Conservation (phyloP, 129 eudicot species). For the Smallanthus sonchifolius region DNA sequence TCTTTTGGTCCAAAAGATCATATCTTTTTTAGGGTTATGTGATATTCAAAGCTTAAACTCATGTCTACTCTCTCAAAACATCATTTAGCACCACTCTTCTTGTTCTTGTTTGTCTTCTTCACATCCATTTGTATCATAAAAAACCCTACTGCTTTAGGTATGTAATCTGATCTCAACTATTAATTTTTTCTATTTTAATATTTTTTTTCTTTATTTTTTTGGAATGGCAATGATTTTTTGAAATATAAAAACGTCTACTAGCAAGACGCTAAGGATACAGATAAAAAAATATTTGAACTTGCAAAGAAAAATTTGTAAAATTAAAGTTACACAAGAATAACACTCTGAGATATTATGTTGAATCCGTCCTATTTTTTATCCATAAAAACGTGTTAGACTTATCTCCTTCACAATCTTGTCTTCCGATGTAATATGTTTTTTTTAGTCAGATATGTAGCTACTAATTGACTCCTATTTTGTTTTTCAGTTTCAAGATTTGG, state of each 20-base stretch:
- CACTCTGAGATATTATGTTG: too few species aligned
- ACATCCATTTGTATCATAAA: slow-evolving; percentile 11
- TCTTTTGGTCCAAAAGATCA: slow-evolving; percentile 13
- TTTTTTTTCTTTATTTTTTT: not conserved
- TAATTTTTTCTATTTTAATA: not conserved
- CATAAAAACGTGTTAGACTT: too few species aligned
- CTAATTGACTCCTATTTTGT: not conserved
- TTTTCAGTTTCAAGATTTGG: slow-evolving; percentile 24
- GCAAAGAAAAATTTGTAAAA: too few species aligned
- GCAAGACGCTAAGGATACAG: too few species aligned
- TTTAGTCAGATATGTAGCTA: not conserved
- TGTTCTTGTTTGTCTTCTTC: slow-evolving; percentile 18
- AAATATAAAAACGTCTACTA: too few species aligned
- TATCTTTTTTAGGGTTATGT: slow-evolving; percentile 21
- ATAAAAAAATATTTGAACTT: too few species aligned
- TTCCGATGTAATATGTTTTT: not conserved
- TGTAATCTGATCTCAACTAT: slow-evolving; percentile 5
- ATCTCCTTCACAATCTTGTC: too few species aligned
- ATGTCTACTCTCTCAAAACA: slow-evolving; percentile 30
- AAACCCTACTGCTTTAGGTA: slow-evolving; percentile 30
- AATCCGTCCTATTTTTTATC: too few species aligned
- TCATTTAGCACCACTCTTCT: slow-evolving; percentile 14
- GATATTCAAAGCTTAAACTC: slow-evolving; percentile 1
- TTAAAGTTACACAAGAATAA: too few species aligned
- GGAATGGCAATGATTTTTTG: too few species aligned